phyloP scores from a whole-genome alignment of 1,284 basidiomycete species.

The Xerocomus nothofagi region DNA sequence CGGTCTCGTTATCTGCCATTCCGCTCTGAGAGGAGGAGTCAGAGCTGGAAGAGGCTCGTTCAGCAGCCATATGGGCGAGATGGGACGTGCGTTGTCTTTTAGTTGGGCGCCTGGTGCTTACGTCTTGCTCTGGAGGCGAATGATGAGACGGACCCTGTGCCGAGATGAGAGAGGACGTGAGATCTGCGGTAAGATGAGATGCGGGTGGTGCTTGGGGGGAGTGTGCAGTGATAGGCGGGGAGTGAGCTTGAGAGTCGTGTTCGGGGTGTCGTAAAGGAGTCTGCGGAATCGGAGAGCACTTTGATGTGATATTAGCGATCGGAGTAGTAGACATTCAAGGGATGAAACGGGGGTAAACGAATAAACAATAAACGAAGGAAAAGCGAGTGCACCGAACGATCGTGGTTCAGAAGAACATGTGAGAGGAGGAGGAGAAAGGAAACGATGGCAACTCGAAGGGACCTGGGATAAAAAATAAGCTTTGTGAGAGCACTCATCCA shows the following conservation, averaged over 20 bases:
- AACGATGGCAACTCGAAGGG: neutral
- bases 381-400: slow-evolving; percentile 9
- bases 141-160: slow-evolving; percentile 17
- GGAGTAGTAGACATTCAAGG: slow-evolving; percentile 24
- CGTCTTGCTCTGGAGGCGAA: slow-evolving; percentile 15
- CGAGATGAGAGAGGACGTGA: slow-evolving; percentile 9
- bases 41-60: slow-evolving; percentile 30
- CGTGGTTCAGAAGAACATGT: slow-evolving; percentile 17
- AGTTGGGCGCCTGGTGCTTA: slow-evolving; percentile 18
- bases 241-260: slow-evolving; percentile 17
- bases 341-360: slow-evolving; percentile 13
- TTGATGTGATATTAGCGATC: slow-evolving; percentile 26
- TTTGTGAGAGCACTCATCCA: slow-evolving; percentile 1
- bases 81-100: slow-evolving; percentile 21
- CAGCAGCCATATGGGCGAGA: slow-evolving; percentile 20
- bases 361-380: slow-evolving; percentile 32
- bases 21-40: slow-evolving; percentile 54
- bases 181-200: slow-evolving; percentile 11
- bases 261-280: slow-evolving; percentile 25
- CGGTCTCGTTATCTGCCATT: slow-evolving; percentile 53
- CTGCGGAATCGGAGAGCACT: slow-evolving; percentile 9
- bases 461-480: slow-evolving; percentile 5
- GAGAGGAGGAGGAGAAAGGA: neutral
- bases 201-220: neutral
- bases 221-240: neutral